Evolutionary conservation across 495 filamentous ascomycete genomes (phyloP), one percentile per base, ranked within the genome.

Genomic region (Choiromyces venosus): DNA sequence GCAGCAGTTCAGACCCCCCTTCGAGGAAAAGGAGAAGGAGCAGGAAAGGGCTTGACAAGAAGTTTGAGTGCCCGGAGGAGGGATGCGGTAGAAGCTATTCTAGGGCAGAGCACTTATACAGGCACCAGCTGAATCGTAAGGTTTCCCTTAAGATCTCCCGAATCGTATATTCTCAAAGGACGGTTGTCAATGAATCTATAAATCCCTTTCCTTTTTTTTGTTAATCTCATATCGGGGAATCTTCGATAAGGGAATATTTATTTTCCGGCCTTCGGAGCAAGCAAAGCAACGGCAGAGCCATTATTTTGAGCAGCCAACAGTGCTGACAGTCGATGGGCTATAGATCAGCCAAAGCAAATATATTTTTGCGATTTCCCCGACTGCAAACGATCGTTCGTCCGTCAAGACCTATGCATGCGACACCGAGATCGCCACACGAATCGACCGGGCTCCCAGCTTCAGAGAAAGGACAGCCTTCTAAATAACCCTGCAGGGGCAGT

Each of bases 341-440:
- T 79, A 92, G 90, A 92, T 80, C 84, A 87, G 37, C 94, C 94
- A 10, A 98, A 99, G 83, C 92, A 96, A 80, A 97, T 98, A 42
- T 99, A 96, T 81, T 89, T 88, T 82, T 99, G 95, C 85, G 92
- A 97, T 81, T 97, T 93, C 79, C 93, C 92, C 42, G 93, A 93
- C 75, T 99, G 95, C 82, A 87, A 89, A 72, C 91, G 94, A 65
- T 89, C 89, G 69, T 99, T 99, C 83, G 95, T 98, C 73, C 89
- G 95, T 78, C 93, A 97, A 77, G 95, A 99, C 81, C 87, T 99
- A 66, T 96, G 96, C 79, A 89, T 93, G 76, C 90, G 95, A 37
- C 95, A 99, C 85, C 90, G 91, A 80, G 95, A 97, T 81, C 89
- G 95, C 71, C 95, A 99, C 82, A 97, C 93, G n/a, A 94, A 93